phyloP scores from a whole-genome alignment of 1,139 yeast genomes.

The Zhuliangozyma parablackwelliae region DNA sequence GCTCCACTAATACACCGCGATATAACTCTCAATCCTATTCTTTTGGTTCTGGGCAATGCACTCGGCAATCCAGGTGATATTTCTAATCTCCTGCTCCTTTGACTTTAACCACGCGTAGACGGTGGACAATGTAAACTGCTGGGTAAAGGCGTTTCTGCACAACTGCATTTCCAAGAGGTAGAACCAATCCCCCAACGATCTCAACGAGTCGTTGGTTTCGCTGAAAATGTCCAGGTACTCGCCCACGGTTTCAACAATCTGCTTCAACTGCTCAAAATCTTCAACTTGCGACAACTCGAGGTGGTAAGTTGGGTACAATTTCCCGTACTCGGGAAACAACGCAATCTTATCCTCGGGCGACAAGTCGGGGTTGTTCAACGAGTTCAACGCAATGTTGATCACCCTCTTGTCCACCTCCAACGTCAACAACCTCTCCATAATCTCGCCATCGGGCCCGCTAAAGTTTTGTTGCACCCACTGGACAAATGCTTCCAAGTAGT shows the following conservation, averaged over 20 bases:
- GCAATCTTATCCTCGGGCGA: slow-evolving; percentile 63
- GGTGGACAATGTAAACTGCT: slow-evolving; percentile 87
- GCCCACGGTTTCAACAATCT: slow-evolving; percentile 67
- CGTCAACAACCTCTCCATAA: slow-evolving; percentile 70
- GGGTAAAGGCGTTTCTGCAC: slow-evolving; percentile 91
- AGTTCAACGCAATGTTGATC: slow-evolving; percentile 85
- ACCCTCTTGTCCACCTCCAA: slow-evolving; percentile 96
- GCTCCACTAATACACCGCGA: slow-evolving; percentile 57
- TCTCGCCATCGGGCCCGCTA: slow-evolving; percentile 73
- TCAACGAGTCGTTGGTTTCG: slow-evolving; percentile 44
- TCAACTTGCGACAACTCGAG: slow-evolving; percentile 69
- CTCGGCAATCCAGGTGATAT: slow-evolving; percentile 97
- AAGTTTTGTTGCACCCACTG: slow-evolving; percentile 57
- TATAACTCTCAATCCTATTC: slow-evolving; percentile 74
- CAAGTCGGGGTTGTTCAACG: slow-evolving; percentile 74
- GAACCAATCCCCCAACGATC: slow-evolving; percentile 87
- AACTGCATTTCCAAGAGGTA: slow-evolving; percentile 88
- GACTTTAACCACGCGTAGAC: slow-evolving; percentile 97
- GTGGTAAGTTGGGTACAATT: slow-evolving; percentile 73
- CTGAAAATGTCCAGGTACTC: slow-evolving; percentile 69
- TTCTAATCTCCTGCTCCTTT: slow-evolving; percentile 93
- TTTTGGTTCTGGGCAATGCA: slow-evolving; percentile 89
- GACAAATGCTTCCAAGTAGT: slow-evolving; percentile 85
- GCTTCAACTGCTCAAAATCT: slow-evolving; percentile 80
- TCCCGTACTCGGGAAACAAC: slow-evolving; percentile 64